Conservation (phyloP, 2,329 filamentous ascomycete species). For the Endothia cerciana region DNA sequence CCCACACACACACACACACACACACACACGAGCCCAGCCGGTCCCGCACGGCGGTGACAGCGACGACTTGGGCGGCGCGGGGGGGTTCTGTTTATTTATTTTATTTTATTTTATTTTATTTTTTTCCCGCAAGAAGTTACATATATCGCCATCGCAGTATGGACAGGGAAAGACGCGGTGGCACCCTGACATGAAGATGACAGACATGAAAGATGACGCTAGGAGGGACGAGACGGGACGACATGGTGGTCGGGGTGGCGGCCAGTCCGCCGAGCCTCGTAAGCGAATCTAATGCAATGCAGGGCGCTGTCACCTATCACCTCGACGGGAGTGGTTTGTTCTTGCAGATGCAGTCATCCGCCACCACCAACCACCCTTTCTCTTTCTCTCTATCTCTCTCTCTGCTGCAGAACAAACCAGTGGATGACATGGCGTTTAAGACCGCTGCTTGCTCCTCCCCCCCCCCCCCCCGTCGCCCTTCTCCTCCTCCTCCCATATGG, state of each 20-base stretch:
- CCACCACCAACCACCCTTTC: too few relatives aligned
- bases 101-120: not conserved
- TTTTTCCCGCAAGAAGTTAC: too few relatives aligned
- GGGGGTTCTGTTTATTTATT: not conserved
- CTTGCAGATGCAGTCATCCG: constrained; percentile 14
- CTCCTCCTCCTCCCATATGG: too few relatives aligned
- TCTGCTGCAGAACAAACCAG: too few relatives aligned
- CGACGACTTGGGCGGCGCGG: not conserved
- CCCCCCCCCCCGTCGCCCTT: too few relatives aligned
- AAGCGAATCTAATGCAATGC: constrained; percentile 14
- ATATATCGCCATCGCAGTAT: too few relatives aligned
- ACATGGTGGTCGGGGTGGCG: not conserved
- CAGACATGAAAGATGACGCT: not conserved
- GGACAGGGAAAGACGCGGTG: too few relatives aligned
- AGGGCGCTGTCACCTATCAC: constrained; percentile 8
- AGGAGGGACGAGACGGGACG: not conserved
- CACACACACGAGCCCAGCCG: too few relatives aligned
- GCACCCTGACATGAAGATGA: not conserved
- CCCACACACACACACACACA: not conserved
- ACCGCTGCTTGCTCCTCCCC: too few relatives aligned
- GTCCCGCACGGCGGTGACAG: not conserved
- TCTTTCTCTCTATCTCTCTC: too few relatives aligned
- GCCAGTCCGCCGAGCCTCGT: constrained; percentile 9
- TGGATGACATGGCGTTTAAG: too few relatives aligned
- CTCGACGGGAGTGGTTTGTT: not conserved